Evolutionary conservation across 805 yeast species (phyloP), one percentile per base, ranked within the genome.

Genomic region (Candida maesae): DNA sequence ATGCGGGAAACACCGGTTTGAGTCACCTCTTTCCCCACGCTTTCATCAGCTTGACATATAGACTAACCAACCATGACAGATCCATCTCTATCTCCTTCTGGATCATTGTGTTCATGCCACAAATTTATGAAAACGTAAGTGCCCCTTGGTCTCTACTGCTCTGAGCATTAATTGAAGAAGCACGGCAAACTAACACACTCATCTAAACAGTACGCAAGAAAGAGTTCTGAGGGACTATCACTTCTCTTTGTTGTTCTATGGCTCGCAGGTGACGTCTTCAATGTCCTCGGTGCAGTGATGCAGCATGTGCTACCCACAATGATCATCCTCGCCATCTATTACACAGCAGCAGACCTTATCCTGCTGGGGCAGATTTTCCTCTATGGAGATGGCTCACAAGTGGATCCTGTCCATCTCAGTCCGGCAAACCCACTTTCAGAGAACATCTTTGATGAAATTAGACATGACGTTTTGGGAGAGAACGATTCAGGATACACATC

Each of bases 41-140:
- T n/a, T n/a, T n/a, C n/a, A n/a, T n/a, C n/a, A n/a, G n/a, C 25
- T 18, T 6, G 21, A 9, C 26, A 14, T 15, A 33, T 15, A 9
- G 21, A 27, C 41, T 38, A 32, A 35, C 39, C 12, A 19, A 9
- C n/a, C 19, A 4, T 26, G 18, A 25, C 23, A 46, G 50, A 14
- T 87, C 95, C 11, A 88, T 93, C 26, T 91, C 98, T 15, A 77
- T 91, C 35, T 95, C 97, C 13, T 93, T 97, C 61, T 91, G 99
- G 99, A 83, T 93, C 45, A 90, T 93, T 36, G 99, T 91, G 14
- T 91, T 93, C 70, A 95, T 95, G 28, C 98, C 98, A 10, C 98
- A 91, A 60, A 84, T 93, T 33, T 90, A 88, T 62, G 97, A 93
- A 59, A 91, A 90, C 60, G 42, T 42, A 31, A 24, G 42, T 42